These are phyloP conservation scores for Trichoderma oligosporum DNA, from an alignment of 2,329 filamentous ascomycete genomes.

Conservation along the genomic window DNA sequence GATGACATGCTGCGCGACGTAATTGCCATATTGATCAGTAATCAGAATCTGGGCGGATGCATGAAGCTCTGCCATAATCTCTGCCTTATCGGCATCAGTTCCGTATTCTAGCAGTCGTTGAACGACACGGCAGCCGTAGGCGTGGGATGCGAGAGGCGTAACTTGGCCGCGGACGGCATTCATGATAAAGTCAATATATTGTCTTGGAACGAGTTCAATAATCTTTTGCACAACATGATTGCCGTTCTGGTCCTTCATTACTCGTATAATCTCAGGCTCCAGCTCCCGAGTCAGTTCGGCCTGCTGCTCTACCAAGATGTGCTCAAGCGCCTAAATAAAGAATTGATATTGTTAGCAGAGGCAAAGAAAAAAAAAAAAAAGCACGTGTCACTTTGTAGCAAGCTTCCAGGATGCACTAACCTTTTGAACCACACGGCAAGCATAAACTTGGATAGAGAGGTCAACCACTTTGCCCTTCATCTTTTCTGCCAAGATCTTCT, in stretches of 20 bases:
- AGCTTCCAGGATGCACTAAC: constrained; percentile 40
- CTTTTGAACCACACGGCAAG: constrained; percentile 94
- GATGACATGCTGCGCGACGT: constrained; percentile 91
- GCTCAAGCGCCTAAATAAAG: constrained; percentile 72
- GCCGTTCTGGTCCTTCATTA: constrained; percentile 83
- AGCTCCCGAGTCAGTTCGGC: constrained; percentile 78
- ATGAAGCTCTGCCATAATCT: constrained; percentile 76
- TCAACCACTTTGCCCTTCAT: constrained; percentile 83
- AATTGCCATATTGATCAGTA: constrained; percentile 88
- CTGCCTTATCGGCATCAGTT: constrained; percentile 63
- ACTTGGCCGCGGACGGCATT: constrained; percentile 74
- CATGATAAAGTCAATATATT: constrained; percentile 82
- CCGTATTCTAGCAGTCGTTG: constrained; percentile 88
- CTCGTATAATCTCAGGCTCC: constrained; percentile 67
- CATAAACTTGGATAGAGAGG: constrained; percentile 84
- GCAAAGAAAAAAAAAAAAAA: not conserved
- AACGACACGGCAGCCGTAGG: constrained; percentile 87
- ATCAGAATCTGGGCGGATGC: constrained; percentile 68
- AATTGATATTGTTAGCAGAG: not conserved
- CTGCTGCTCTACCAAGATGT: constrained; percentile 90
- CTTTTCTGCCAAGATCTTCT: constrained; percentile 76
- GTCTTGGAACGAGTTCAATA: constrained; percentile 72
- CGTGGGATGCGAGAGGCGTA: constrained; percentile 68
- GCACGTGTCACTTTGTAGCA: too few species aligned
- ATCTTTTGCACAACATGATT: constrained; percentile 97